Percentiles rank a stretch among this genome's conserved stretches.
phyloP scores from a whole-genome alignment of 139 green algal genomes.

The Tetradesmus lagerheimii region DNA sequence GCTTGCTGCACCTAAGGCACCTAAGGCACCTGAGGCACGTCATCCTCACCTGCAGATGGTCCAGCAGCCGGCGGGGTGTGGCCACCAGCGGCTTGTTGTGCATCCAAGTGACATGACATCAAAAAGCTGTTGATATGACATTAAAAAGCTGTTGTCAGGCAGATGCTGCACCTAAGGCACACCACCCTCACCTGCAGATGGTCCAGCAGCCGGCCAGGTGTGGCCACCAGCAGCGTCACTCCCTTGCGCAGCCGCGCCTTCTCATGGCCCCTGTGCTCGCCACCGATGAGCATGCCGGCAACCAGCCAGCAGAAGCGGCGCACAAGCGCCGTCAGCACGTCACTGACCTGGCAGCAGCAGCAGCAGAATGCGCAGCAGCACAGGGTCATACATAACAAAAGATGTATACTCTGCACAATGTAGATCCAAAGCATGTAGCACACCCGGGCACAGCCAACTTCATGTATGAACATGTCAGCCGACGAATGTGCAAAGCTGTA shows the following conservation, averaged over 20 bases:
- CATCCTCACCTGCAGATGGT: conserved; percentile 82
- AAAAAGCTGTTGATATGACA: no score
- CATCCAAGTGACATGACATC: conserved; percentile 72
- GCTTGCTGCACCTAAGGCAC: no score
- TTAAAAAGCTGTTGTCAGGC: no score
- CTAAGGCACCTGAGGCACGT: background rate
- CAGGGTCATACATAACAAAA: background rate
- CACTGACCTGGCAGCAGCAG: conserved; percentile 30
- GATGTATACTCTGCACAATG: no score
- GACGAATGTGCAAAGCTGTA: no score
- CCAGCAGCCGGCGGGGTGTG: conserved; percentile 91
- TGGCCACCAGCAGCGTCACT: conserved; percentile 88
- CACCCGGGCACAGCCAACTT: no score
- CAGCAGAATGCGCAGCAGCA: background rate
- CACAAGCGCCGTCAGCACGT: conserved; percentile 56
- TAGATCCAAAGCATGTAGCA: no score
- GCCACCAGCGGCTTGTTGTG: conserved; percentile 81
- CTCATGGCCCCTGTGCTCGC: conserved; percentile 93
- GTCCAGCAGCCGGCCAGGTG: conserved; percentile 93
- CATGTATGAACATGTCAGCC: no score
- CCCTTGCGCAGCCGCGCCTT: conserved; percentile 96
- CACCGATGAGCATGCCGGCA: conserved; percentile 76
- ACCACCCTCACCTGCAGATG: conserved; percentile 76
- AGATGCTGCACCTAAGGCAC: no score
- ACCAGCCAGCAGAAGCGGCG: conserved; percentile 65